A percentile compares a stretch with the other conserved stretches of the same genome.
Evolutionary conservation across 768 basidiomycete species (phyloP).

Genomic region (Rossbeevera mucosa): DNA sequence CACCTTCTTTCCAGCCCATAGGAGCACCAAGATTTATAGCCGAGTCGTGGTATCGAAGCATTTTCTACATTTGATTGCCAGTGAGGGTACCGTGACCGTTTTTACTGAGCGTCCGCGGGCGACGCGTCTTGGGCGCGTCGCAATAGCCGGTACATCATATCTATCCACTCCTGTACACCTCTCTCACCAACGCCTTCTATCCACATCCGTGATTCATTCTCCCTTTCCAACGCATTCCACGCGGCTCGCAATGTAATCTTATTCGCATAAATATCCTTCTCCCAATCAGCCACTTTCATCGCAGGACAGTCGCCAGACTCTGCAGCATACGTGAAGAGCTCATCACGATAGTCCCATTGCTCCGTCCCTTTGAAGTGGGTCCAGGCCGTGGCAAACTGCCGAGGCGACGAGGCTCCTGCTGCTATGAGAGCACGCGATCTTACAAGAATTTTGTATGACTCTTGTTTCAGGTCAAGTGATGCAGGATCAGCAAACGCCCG

Average conservation of each 20-base stretch:
- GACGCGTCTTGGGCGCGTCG: slow-evolving; percentile 5
- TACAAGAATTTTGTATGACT: slow-evolving; percentile 45
- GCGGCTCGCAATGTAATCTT: slow-evolving; percentile 45
- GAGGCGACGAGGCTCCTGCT: slow-evolving; percentile 31
- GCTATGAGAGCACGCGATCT: slow-evolving; percentile 43
- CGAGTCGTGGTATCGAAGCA: no score
- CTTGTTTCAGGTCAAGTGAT: slow-evolving; percentile 44
- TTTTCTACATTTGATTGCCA: no score
- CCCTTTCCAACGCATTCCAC: slow-evolving; percentile 56
- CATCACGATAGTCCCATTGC: slow-evolving; percentile 68
- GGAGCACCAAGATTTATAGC: no score
- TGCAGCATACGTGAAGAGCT: slow-evolving; percentile 47
- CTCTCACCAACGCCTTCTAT: slow-evolving; percentile 58
- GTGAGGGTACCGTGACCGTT: no score
- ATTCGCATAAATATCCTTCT: slow-evolving; percentile 48
- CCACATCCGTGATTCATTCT: slow-evolving; percentile 57
- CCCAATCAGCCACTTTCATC: slow-evolving; percentile 50
- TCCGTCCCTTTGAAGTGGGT: slow-evolving; percentile 45
- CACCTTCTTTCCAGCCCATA: no score
- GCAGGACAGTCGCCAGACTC: slow-evolving; percentile 27
- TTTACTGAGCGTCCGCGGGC: no score
- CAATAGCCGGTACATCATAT: slow-evolving; percentile 37
- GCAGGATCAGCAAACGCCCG: slow-evolving; percentile 50
- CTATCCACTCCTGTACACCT: slow-evolving; percentile 59
- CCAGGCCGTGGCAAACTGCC: slow-evolving; percentile 52